A percentile compares a stretch with the other conserved stretches of the same genome.
phyloP scores from a whole-genome alignment of 2,329 filamentous ascomycete genomes.

The Aspergillus sp. region DNA sequence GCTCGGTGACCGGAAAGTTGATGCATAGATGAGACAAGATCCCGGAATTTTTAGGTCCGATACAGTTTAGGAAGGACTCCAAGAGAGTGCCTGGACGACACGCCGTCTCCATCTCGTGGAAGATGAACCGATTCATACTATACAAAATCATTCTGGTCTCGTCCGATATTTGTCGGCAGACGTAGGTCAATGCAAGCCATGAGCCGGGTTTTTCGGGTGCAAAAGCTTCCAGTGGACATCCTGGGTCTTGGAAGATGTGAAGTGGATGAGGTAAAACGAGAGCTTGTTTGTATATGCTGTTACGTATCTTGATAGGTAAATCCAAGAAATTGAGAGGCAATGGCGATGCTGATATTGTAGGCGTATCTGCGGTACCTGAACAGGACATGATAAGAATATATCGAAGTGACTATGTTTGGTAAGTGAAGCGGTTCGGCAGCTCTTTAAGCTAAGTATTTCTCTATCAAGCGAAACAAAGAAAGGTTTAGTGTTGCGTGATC shows the following conservation, averaged over 20 bases:
- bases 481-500: too few species aligned
- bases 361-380: not conserved
- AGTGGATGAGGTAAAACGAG: conserved; percentile 8
- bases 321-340: not conserved
- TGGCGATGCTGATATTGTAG: not conserved
- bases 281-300: conserved; percentile 2
- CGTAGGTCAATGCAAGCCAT: conserved; percentile 11
- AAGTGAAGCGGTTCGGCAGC: too few species aligned
- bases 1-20: conserved; percentile 6
- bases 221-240: conserved; percentile 5
- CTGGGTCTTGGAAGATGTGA: conserved; percentile 13
- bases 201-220: conserved; percentile 2
- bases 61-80: conserved; percentile 7
- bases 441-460: too few species aligned
- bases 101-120: conserved; percentile 4
- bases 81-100: not conserved
- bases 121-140: conserved; percentile 2
- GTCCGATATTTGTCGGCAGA: conserved; percentile 8
- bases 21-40: conserved; percentile 6
- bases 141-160: conserved; percentile 5
- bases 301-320: not conserved
- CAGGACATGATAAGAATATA: not conserved
- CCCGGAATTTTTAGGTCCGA: conserved; percentile 4
- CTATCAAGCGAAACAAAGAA: too few species aligned
- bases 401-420: not conserved